Conservation (phyloP, 1,284 basidiomycete species). For the Cutaneotrichosporon cavernicola region DNA sequence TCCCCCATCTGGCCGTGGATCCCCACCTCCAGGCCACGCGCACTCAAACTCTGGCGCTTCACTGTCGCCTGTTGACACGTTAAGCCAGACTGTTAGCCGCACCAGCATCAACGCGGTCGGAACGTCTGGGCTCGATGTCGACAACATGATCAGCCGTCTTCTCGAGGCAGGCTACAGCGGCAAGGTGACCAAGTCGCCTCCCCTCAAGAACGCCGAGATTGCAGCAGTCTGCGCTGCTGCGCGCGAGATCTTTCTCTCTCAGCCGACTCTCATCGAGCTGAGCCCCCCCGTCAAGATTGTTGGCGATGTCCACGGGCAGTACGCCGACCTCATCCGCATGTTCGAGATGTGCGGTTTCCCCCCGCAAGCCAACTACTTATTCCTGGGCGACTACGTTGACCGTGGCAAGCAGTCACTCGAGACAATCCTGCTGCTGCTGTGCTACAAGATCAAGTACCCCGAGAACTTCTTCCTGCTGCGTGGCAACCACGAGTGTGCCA, state of each 20-base stretch:
- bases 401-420: conserved; percentile 97
- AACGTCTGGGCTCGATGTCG: conserved; percentile 70
- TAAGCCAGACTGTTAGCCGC: conserved; percentile 41
- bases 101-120: conserved; percentile 27
- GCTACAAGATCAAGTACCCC: conserved; percentile 99
- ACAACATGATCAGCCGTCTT: conserved; percentile 96
- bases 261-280: conserved; percentile 96
- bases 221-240: conserved; percentile 94
- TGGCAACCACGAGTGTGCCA: conserved; percentile 99
- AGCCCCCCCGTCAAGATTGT: conserved; percentile 99
- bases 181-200: conserved; percentile 95
- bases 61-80: conserved; percentile 39
- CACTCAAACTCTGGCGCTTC: conserved; percentile 34
- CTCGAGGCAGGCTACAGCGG: conserved; percentile 97
- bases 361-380: conserved; percentile 94
- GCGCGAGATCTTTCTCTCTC: conserved; percentile 91
- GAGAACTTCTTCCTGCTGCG: conserved; percentile 99
- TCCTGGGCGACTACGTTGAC: conserved; percentile 98
- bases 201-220: conserved; percentile 96
- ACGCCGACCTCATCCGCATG: conserved; percentile 93
- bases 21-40: conserved; percentile 33
- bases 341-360: conserved; percentile 99
- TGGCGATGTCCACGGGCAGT: conserved; percentile 98
- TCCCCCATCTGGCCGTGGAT: conserved; percentile 37
- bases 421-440: conserved; percentile 92